Evolutionary conservation across 2,329 filamentous ascomycete genomes (phyloP), one percentile per base, ranked within the genome.

Genomic region (Colletotrichum sp.): DNA sequence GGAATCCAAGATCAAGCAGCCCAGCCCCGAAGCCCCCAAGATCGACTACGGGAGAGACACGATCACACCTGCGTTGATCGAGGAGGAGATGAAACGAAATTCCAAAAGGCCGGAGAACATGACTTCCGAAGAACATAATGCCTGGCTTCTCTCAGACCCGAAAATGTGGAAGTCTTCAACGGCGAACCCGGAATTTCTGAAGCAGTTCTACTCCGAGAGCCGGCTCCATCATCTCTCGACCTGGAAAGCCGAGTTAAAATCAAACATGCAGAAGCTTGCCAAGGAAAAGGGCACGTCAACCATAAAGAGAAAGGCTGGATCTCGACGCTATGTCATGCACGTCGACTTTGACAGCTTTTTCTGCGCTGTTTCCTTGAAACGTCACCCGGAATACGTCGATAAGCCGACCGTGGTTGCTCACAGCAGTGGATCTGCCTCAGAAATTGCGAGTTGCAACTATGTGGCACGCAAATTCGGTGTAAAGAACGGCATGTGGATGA

Each of bases 401-500:
- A 96, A 95, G 79, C 97, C 97, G 0, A 92, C 93, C 3, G 97
- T 94, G 1, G 94, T 99, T 38, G 96, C 97, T 6, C 97, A 99
- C 80, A 94, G 96, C 6, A 90, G 89, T 58, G 96, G 96, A 0
- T 91, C 90, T 29, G 95, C 95, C 1, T 98, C 96, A 0, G 97
- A 99, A 81, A 98, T 99, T 79, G 97, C 97, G 27, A 98, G 96
- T 76, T 99, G 97, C 84, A 99, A 99, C 79, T 99, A 99, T 81
- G 92, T 93, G 24, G 97, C 97, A 8, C 91, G 97, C 47, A 89
- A 90, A 36, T 97, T 93, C 78, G 96, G 96, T 2, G 89, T 99
- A 69, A 98, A 96, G 81, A 99, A 99, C 78, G 97, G 97, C 47
- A 99, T 98, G 97, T 99, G 97, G 97, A 98, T 99, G 96, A 97